Conservation (phyloP, 2,329 filamentous ascomycete species). For the Calonectria henricotiae region DNA sequence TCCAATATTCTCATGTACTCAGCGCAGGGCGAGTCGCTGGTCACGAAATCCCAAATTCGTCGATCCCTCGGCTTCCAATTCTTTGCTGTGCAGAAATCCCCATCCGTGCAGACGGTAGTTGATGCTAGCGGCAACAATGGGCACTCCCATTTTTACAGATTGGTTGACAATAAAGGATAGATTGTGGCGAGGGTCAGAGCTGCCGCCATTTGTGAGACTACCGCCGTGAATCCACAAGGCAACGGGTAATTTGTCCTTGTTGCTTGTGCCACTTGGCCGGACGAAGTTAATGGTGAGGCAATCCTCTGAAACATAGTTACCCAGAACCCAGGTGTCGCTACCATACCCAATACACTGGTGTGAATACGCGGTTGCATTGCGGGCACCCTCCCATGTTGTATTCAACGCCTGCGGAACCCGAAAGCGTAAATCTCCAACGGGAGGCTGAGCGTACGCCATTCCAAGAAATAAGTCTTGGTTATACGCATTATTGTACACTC, state of each 20-base stretch:
- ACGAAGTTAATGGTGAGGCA: constrained; percentile 12
- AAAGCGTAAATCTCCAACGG: constrained; percentile 4
- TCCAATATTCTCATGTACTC: not conserved
- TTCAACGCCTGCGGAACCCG: not conserved
- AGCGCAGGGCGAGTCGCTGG: constrained; percentile 8
- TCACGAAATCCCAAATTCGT: constrained; percentile 8
- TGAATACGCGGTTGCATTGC: not conserved
- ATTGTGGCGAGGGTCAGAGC: constrained; percentile 1
- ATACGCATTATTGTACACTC: not conserved
- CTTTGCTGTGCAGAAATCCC: not conserved
- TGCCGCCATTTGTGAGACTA: constrained; percentile 8
- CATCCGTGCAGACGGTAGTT: constrained; percentile 3
- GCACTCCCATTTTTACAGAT: constrained; percentile 4
- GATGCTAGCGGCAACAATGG: constrained; percentile 1
- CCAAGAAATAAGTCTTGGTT: constrained; percentile 1
- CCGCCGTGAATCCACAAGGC: constrained; percentile 11
- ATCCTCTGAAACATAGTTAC: constrained; percentile 1
- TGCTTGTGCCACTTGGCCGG: constrained; percentile 2
- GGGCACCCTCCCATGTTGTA: not conserved
- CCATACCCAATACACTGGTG: constrained; percentile 8
- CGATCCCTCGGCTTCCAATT: not conserved
- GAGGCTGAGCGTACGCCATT: constrained; percentile 1
- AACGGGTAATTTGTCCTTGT: not conserved
- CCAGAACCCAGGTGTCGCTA: constrained; percentile 6
- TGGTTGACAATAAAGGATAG: not conserved